Conservation (phyloP, 2,329 filamentous ascomycete genomes). For the Xylariaceae sp. region DNA sequence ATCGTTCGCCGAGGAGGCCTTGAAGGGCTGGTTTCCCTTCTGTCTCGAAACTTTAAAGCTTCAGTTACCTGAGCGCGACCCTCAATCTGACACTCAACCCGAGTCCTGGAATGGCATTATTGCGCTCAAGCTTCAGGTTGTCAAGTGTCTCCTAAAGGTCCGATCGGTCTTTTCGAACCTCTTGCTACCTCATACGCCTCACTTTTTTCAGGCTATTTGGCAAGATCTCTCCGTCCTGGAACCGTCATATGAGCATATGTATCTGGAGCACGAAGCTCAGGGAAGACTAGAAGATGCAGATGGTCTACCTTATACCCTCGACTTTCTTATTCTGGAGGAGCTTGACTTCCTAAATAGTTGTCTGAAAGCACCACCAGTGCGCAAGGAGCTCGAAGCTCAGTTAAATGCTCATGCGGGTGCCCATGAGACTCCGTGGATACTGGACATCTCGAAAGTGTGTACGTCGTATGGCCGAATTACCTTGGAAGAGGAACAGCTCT, state of each 20-base stretch:
- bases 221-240: constrained; percentile 80
- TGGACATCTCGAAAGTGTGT: constrained; percentile 85
- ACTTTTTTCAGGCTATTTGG: constrained; percentile 88
- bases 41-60: constrained; percentile 81
- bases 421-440: constrained; percentile 77
- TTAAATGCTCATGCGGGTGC: constrained; percentile 65
- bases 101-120: constrained; percentile 81
- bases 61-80: constrained; percentile 70
- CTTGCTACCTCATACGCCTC: constrained; percentile 80
- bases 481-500: constrained; percentile 89
- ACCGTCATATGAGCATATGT: constrained; percentile 77
- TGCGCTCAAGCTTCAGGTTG: constrained; percentile 89
- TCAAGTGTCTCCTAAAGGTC: constrained; percentile 91
- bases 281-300: constrained; percentile 89
- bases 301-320: constrained; percentile 89
- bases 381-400: constrained; percentile 85
- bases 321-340: constrained; percentile 92
- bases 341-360: constrained; percentile 94
- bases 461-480: constrained; percentile 89
- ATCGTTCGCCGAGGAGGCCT: constrained; percentile 84
- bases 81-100: constrained; percentile 59
- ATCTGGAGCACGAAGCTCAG: constrained; percentile 84
- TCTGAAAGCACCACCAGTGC: constrained; percentile 84
- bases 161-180: constrained; percentile 81
- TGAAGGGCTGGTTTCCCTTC: constrained; percentile 87